phyloP scores from a whole-genome alignment of 129 eudicot species.

The Flaveria trinervia region DNA sequence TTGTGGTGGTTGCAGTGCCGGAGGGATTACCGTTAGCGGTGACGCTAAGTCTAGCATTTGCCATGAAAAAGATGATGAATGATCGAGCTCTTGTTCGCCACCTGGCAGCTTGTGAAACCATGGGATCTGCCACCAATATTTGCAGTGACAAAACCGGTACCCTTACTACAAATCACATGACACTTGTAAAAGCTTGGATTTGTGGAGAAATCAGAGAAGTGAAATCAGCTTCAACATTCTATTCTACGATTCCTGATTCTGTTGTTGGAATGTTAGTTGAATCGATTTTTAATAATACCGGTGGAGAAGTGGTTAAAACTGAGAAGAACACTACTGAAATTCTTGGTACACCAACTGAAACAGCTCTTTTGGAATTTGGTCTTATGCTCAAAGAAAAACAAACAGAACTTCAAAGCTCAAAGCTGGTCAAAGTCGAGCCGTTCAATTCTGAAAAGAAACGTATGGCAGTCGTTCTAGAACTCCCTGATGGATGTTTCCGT shows the following conservation, averaged over 20 bases:
- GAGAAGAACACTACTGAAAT: conserved; percentile 66
- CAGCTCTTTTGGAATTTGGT: conserved; percentile 87
- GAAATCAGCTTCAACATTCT: conserved; percentile 26
- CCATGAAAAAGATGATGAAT: conserved; percentile 98
- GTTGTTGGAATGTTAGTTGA: conserved; percentile 50
- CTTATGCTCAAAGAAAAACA: conserved; percentile 64
- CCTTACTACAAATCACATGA: conserved; percentile 90
- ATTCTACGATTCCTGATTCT: conserved; percentile 56
- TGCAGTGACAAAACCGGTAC: conserved; percentile 97
- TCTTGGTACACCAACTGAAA: conserved; percentile 85
- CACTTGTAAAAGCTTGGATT: conserved; percentile 80
- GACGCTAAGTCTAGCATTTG: conserved; percentile 92
- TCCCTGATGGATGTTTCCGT: conserved; percentile 57
- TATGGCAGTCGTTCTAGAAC: conserved; percentile 82
- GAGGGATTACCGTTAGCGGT: conserved; percentile 95
- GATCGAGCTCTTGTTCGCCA: conserved; percentile 96
- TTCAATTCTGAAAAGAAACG: conserved; percentile 80
- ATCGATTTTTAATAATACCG: conserved; percentile 82
- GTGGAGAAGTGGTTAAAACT: conserved; percentile 73
- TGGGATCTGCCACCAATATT: conserved; percentile 93
- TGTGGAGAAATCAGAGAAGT: conserved; percentile 64
- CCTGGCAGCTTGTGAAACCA: conserved; percentile 95
- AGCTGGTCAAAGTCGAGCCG: conserved; percentile 79
- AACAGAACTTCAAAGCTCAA: conserved; percentile 45
- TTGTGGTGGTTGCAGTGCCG: conserved; percentile 95